Percentiles rank a stretch among this genome's conserved stretches.
Evolutionary conservation across 768 basidiomycete species (phyloP).

Genomic region (Tulasnella sp.): DNA sequence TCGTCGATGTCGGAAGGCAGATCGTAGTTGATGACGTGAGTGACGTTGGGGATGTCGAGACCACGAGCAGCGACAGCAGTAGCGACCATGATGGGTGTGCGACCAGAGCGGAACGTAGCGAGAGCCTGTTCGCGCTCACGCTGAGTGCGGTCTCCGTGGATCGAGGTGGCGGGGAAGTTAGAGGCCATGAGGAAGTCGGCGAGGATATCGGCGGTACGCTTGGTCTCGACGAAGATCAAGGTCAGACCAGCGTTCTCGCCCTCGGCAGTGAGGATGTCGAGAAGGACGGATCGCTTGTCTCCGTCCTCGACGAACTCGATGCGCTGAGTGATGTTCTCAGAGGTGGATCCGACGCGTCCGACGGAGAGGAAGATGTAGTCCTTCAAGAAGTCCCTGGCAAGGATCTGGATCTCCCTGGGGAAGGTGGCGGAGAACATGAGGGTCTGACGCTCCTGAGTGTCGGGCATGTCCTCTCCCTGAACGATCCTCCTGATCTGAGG

Average conservation of each 20-base stretch:
- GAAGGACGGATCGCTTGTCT: conserved; percentile 94
- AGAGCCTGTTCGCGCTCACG: conserved; percentile 95
- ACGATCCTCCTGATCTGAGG: conserved; percentile 98
- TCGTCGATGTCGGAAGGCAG: conserved; percentile 97
- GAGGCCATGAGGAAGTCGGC: conserved; percentile 90
- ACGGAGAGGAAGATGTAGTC: conserved; percentile 99
- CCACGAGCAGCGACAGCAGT: conserved; percentile 99
- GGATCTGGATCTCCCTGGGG: conserved; percentile 97
- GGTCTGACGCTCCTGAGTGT: conserved; percentile 83
- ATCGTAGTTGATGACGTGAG: conserved; percentile 98
- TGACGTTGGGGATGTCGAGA: conserved; percentile 98
- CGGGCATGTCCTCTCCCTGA: conserved; percentile 99
- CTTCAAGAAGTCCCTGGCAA: conserved; percentile 93
- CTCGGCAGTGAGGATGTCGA: conserved; percentile 87
- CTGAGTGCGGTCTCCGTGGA: conserved; percentile 97
- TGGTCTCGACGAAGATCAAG: conserved; percentile 98
- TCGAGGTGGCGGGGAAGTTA: conserved; percentile 86
- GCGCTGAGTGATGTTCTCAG: conserved; percentile 99
- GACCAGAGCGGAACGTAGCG: conserved; percentile 90
- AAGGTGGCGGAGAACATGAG: conserved; percentile 99
- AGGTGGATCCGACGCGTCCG: conserved; percentile 96
- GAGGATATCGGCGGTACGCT: conserved; percentile 98
- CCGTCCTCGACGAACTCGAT: conserved; percentile 96
- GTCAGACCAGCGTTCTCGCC: conserved; percentile 65
- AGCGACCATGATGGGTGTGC: conserved; percentile 94